phyloP scores from a whole-genome alignment of 768 basidiomycete species.

The Panus rudis region DNA sequence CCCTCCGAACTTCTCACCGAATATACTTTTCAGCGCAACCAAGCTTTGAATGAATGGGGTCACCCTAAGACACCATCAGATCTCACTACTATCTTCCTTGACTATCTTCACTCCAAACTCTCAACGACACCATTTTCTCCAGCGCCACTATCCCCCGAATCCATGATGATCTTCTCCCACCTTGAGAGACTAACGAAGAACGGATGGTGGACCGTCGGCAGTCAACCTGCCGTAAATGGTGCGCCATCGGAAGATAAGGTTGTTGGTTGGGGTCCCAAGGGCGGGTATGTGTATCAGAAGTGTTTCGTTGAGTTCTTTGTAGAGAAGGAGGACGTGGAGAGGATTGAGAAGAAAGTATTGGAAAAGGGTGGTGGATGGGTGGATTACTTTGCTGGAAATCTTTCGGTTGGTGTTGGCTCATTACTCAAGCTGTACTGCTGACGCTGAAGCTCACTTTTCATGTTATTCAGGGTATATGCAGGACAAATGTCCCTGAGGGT shows the following conservation, averaged over 20 bases:
- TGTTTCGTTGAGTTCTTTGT: slow-evolving; percentile 96
- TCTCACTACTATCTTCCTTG: slow-evolving; percentile 72
- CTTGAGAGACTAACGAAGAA: slow-evolving; percentile 68
- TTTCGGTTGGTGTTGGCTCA: slow-evolving; percentile 40
- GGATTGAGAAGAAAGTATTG: slow-evolving; percentile 50
- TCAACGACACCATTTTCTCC: slow-evolving; percentile 85
- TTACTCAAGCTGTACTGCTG: neutral
- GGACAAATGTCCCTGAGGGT: slow-evolving; percentile 71
- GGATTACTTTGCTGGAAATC: slow-evolving; percentile 82
- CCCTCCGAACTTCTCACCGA: neutral
- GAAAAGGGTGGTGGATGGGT: slow-evolving; percentile 58
- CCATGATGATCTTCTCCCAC: slow-evolving; percentile 68
- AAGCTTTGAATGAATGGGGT: slow-evolving; percentile 71
- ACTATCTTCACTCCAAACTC: slow-evolving; percentile 69
- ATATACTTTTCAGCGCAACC: slow-evolving; percentile 39
- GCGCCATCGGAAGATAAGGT: slow-evolving; percentile 63
- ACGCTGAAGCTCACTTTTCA: neutral
- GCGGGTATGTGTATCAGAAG: slow-evolving; percentile 96
- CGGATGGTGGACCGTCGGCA: slow-evolving; percentile 95
- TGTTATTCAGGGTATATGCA: slow-evolving; percentile 61
- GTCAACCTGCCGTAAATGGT: slow-evolving; percentile 90
- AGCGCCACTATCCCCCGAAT: slow-evolving; percentile 75
- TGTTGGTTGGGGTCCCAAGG: slow-evolving; percentile 90
- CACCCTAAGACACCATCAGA: slow-evolving; percentile 58
- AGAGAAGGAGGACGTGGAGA: slow-evolving; percentile 46